phyloP scores from a whole-genome alignment of 116 monocot species.

The Papilionanthe hybrid region DNA sequence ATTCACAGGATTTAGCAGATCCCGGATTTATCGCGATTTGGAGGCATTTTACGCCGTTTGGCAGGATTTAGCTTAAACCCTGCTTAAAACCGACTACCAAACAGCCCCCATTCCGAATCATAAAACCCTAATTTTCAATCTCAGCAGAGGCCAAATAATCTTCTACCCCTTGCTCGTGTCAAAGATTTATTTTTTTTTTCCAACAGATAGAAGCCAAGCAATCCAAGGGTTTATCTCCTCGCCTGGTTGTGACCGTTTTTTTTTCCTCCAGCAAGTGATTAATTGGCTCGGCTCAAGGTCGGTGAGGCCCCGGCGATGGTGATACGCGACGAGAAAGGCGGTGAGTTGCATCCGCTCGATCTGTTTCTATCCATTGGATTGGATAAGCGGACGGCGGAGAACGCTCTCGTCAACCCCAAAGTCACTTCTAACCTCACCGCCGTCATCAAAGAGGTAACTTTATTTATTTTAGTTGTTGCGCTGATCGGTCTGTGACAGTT shows the following conservation, averaged over 20 bases:
- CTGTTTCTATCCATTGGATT: conserved; percentile 78
- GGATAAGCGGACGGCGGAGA: conserved; percentile 82
- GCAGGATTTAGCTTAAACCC: too few species aligned
- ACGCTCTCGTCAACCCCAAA: conserved; percentile 74
- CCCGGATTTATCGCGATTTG: too few species aligned
- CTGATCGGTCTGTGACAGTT: background rate
- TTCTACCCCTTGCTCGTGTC: background rate
- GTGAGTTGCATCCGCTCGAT: conserved; percentile 26
- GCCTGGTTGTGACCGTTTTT: background rate
- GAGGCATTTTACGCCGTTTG: too few species aligned
- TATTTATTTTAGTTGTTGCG: background rate
- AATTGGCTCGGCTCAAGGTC: background rate
- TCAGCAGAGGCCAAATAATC: background rate
- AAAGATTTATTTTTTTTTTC: background rate
- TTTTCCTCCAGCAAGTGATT: background rate
- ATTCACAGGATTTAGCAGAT: too few species aligned
- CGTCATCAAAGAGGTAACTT: conserved; percentile 86
- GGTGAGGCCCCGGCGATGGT: background rate
- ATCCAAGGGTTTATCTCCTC: background rate
- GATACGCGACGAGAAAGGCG: background rate
- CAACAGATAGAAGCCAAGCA: background rate
- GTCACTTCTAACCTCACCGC: conserved; percentile 83
- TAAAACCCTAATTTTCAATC: too few species aligned
- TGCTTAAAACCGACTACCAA: too few species aligned
- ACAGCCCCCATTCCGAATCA: too few species aligned